Evolutionary conservation across 1,139 yeast species (phyloP).

Genomic region (Suhomyces choctaworum): DNA sequence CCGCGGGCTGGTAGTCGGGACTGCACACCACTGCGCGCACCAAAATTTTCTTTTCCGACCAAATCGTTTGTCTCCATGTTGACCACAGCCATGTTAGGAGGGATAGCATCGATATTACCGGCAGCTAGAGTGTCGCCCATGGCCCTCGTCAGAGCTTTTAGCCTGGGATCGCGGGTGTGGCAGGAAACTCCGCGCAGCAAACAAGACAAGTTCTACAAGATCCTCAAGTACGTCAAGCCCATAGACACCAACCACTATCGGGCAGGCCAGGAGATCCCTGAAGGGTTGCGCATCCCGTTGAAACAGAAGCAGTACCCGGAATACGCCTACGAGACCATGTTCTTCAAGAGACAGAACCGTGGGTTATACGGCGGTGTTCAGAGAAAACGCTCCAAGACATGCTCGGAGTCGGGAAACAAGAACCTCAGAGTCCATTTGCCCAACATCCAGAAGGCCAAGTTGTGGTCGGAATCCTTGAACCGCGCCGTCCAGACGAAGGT

Average conservation of each 20-base stretch:
- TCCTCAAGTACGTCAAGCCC: conserved; percentile 41
- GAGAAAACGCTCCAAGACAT: conserved; percentile 72
- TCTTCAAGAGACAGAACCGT: conserved; percentile 80
- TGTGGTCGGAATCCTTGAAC: conserved; percentile 83
- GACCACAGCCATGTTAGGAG: conserved; percentile 7
- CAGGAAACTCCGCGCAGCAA: conserved; percentile 15
- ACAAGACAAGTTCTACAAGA: conserved; percentile 36
- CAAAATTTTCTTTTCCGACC: conserved; percentile 5
- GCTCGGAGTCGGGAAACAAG: conserved; percentile 75
- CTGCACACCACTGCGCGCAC: not conserved
- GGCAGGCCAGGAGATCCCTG: conserved; percentile 38
- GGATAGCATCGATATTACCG: conserved; percentile 7
- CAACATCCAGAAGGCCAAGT: conserved; percentile 67
- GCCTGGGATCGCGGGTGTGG: conserved; percentile 6
- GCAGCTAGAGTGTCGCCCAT: conserved; percentile 6
- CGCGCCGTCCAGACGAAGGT: conserved; percentile 57
- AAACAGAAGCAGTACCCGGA: conserved; percentile 59
- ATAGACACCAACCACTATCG: conserved; percentile 37
- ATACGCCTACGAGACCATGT: conserved; percentile 75
- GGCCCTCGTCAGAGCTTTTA: conserved; percentile 6
- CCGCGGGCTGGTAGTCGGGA: too few relatives aligned
- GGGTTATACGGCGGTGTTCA: conserved; percentile 91
- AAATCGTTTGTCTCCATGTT: not conserved
- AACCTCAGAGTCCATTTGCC: conserved; percentile 79
- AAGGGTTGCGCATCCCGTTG: conserved; percentile 46